Conservation (phyloP, 305 asterid species). For the Caryopteris hybrid region DNA sequence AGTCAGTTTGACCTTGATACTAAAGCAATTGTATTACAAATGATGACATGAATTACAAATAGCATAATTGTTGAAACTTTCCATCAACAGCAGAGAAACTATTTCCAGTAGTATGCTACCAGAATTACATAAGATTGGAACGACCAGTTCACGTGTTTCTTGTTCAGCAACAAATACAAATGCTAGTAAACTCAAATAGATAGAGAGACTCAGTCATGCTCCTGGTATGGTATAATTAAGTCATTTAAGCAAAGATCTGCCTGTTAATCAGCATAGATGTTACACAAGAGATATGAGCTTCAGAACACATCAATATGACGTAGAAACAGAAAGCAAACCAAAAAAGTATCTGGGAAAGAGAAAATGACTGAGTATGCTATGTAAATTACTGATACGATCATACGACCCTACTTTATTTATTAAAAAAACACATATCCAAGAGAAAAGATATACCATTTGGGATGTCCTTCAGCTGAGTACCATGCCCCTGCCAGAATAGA, state of each 20-base stretch:
- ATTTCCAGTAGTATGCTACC: not conserved
- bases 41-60: not conserved
- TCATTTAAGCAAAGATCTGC: slow-evolving; percentile 1
- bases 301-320: not conserved
- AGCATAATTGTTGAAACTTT: not conserved
- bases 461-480: slow-evolving; percentile 68
- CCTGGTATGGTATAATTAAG: not conserved
- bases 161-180: not conserved
- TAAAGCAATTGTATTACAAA: not conserved
- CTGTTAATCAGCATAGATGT: not conserved
- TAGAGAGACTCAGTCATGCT: not conserved
- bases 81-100: not conserved
- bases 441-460: slow-evolving; percentile 59
- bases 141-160: not conserved
- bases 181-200: not conserved
- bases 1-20: not conserved
- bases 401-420: not conserved
- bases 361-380: not conserved
- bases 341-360: not conserved
- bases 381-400: not conserved
- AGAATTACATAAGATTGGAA: not conserved
- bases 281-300: not conserved
- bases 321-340: not conserved
- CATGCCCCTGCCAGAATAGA: slow-evolving; percentile 52
- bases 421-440: not conserved